Evolutionary conservation across 495 filamentous ascomycete genomes (phyloP), one percentile per base, ranked within the genome.

Genomic region (Aspergillus nanangensis): DNA sequence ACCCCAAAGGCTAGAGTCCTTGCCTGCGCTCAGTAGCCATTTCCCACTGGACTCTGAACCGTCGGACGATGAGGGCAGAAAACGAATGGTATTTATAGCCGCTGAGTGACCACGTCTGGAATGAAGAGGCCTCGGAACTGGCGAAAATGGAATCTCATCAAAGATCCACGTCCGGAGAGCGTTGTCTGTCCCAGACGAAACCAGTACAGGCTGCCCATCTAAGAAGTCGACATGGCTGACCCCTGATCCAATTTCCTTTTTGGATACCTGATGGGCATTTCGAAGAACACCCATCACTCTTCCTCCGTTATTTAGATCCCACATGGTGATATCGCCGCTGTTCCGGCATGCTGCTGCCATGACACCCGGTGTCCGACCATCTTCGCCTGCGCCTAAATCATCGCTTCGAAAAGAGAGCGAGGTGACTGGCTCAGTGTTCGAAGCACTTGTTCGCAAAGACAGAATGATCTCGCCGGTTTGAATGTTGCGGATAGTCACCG

Each of bases 131-230:
- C 90, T 78, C 8, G 93, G 93, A 24, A 89, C 76, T 0, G 89
- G 81, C 1, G 87, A 90, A 61, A 90, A 91, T 3, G 88, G 88
- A 2, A 82, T 82, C 47, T 91, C 82, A 57, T 95, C 89, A 52
- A 96, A 94, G 48, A 95, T 91, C 91, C 91, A 96, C 3, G 86
- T 89, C 61, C 88, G 95, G 32, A 99, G 69, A 24, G 89, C 86
- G 62, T 99, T 99, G 62, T 99, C 93, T 25, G 86, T 75, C 19
- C 90, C 94, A 46, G 86, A 89, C 3, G 90, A 95, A 22, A 96
- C 76, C 23, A 99, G 76, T 1, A 96, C 82, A 13, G 88, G 87
- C 59, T 97, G 94, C 2, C 90, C 91, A n/a, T 85, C 69, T 15
- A 99, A 70, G 57, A 97, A 99, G 57, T 97, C 88, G 21, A 93